These are phyloP conservation scores for Waitea zeae DNA, from an alignment of 1,284 basidiomycete genomes.

Conservation along the genomic window DNA sequence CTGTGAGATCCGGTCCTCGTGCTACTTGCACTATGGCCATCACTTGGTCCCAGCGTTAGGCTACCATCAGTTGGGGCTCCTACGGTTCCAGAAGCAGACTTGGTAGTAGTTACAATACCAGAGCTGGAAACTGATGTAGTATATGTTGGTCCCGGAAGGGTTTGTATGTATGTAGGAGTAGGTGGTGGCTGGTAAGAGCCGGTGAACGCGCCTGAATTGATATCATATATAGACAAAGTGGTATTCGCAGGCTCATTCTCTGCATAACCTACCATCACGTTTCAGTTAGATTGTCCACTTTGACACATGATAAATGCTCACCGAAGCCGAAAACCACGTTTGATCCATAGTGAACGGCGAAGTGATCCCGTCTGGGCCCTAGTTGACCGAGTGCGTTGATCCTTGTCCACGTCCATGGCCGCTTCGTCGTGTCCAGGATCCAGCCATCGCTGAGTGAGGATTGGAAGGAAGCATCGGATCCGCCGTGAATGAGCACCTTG, in stretches of 20 bases:
- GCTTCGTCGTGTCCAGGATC: constrained; percentile 45
- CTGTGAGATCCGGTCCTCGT: neutral
- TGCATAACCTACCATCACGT: constrained; percentile 30
- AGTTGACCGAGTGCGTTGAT: constrained; percentile 33
- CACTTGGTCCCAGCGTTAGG: constrained; percentile 2
- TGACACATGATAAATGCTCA: constrained; percentile 18
- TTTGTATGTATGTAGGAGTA: constrained; percentile 18
- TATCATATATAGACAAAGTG: constrained; percentile 35
- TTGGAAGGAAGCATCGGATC: constrained; percentile 41
- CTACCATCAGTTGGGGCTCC: constrained; percentile 2
- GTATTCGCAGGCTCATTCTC: constrained; percentile 30
- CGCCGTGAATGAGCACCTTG: constrained; percentile 61
- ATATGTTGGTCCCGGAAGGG: constrained; percentile 13
- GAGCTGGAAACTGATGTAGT: constrained; percentile 7
- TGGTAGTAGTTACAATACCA: constrained; percentile 6
- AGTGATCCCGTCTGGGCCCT: constrained; percentile 54
- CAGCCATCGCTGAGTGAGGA: constrained; percentile 52
- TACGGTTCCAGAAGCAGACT: constrained; percentile 5
- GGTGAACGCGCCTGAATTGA: constrained; percentile 17
- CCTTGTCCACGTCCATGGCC: constrained; percentile 36
- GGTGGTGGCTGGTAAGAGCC: constrained; percentile 1
- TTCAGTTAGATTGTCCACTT: constrained; percentile 4
- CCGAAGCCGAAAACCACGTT: constrained; percentile 67
- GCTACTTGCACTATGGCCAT: constrained; percentile 7
- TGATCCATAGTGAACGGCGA: constrained; percentile 40